Conservation (phyloP, 306 rosid species). For the Ammopiptanthus mongolicus region DNA sequence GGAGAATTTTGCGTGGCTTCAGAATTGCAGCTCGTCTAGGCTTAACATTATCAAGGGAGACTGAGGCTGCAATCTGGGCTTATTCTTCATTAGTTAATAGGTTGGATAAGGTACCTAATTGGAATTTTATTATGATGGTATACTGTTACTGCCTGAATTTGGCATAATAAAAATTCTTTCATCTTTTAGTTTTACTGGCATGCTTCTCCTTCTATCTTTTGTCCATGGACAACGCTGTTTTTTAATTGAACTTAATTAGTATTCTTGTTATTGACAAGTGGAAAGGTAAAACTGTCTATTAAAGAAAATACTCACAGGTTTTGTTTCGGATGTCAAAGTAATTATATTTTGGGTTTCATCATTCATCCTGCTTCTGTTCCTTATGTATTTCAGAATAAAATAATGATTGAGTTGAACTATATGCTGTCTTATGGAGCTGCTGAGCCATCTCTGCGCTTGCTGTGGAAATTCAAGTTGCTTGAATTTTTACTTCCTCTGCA, state of each 20-base stretch:
- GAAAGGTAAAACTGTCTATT: neutral
- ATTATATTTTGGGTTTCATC: slow-evolving; percentile 7
- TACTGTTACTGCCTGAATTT: slow-evolving; percentile 12
- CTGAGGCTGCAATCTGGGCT: slow-evolving; percentile 30
- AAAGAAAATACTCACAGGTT: neutral
- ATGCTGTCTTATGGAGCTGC: slow-evolving; percentile 97
- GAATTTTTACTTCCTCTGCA: slow-evolving; percentile 66
- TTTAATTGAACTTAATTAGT: neutral
- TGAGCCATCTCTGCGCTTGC: slow-evolving; percentile 61
- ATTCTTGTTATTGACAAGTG: neutral
- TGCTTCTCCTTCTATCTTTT: slow-evolving; percentile 6
- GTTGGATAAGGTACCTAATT: slow-evolving; percentile 33
- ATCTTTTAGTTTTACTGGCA: slow-evolving; percentile 5
- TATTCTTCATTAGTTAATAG: slow-evolving; percentile 23
- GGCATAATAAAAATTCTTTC: neutral
- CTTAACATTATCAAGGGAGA: slow-evolving; percentile 62
- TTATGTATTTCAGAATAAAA: slow-evolving; percentile 51
- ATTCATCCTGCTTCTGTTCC: slow-evolving; percentile 14
- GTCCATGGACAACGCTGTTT: neutral
- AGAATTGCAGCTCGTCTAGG: slow-evolving; percentile 96
- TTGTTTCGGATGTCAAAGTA: slow-evolving; percentile 20
- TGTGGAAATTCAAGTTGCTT: slow-evolving; percentile 74
- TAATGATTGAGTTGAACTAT: slow-evolving; percentile 83
- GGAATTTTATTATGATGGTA: slow-evolving; percentile 11
- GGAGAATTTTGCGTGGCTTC: slow-evolving; percentile 89